Base-by-base conservation (phyloP, 2,329 filamentous ascomycete genomes). In the Cytospora leucostoma region DNA sequence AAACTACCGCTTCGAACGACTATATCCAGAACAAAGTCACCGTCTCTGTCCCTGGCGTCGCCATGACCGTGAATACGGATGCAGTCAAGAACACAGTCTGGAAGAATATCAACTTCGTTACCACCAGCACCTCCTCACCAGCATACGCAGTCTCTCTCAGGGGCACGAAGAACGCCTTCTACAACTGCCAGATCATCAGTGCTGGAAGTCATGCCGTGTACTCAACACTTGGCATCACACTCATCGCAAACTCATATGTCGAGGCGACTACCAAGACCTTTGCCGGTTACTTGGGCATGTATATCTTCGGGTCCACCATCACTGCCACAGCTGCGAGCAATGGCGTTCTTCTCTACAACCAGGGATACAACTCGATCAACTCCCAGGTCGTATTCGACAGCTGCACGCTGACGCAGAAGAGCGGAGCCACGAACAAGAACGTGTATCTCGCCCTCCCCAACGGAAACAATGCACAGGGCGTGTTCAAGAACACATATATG, bases 241-340 rank as follows among this genome's bases (percentile, higher is more conserved):
- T 82, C 33, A 73, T 81, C 32, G 77, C 77, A 10, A 74, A 79
- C 65, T 79, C 77, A 0, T 80, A 80, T 61, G 72, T 82, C 10
- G 77, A 81, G 63, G 78, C 76, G 2, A 66, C 72, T 7, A 75
- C 78, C 56, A 79, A 79, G 66, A 66, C 78, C 1, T 73, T 82
- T 56, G 77, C 75, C 62, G 74, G 75, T 40, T 76, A 74, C 12
- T 73, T 75, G 0, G 75, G 75, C 12, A 63, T 78, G 0, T 81
- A 80, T 61, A 65, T 82, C 0, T 81, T 76, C 62, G 73, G 74
- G 11, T 77, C 79, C 0, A 78, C 74, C 0, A 76, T 82, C 56
- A 74, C 76, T 0, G 74, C 78, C 0, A 75, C 77, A 0, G 68
- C 69, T 3, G 71, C 67, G 17, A 74, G 71, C 40, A 47, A 47